Conservation (phyloP, 495 filamentous ascomycete genomes). For the Neurospora intermedia region DNA sequence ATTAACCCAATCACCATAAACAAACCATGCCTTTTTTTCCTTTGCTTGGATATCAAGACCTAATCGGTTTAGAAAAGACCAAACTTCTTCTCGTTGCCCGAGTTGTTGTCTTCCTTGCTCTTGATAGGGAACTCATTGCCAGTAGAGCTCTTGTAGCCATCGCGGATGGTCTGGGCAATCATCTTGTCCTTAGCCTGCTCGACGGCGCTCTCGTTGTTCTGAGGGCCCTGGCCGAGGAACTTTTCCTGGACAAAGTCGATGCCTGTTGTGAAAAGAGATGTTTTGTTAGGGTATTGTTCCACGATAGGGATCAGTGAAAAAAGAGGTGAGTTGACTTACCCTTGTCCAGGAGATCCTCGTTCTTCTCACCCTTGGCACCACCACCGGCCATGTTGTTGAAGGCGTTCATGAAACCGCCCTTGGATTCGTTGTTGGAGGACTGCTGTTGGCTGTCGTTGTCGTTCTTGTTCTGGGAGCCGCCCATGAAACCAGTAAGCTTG, state of each 20-base stretch:
- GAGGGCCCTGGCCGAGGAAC: constrained; percentile 50
- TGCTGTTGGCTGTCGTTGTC: constrained; percentile 7
- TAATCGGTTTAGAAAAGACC: not conserved
- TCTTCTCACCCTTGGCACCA: constrained; percentile 55
- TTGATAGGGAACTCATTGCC: constrained; percentile 54
- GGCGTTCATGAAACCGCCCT: constrained; percentile 39
- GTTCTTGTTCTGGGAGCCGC: constrained; percentile 7
- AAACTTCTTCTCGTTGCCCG: not conserved
- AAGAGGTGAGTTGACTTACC: constrained; percentile 24
- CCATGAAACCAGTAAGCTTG: constrained; percentile 28
- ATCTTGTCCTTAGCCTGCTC: constrained; percentile 69
- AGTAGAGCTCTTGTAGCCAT: constrained; percentile 48
- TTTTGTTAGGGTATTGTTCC: not conserved
- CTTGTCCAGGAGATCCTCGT: constrained; percentile 58
- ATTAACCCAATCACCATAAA: not conserved
- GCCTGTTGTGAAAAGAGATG: constrained; percentile 26
- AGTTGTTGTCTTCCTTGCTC: constrained; percentile 12
- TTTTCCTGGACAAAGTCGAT: constrained; percentile 60
- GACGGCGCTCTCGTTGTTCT: constrained; percentile 58
- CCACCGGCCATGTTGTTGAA: constrained; percentile 53
- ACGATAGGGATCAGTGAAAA: not conserved
- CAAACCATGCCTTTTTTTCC: not conserved
- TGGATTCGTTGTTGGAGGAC: constrained; percentile 4
- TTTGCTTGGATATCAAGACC: too few relatives aligned
- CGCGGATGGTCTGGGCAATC: constrained; percentile 52